Base-by-base conservation (phyloP, 2,329 filamentous ascomycete species). In the Nannizziopsis arthrosporioides region DNA sequence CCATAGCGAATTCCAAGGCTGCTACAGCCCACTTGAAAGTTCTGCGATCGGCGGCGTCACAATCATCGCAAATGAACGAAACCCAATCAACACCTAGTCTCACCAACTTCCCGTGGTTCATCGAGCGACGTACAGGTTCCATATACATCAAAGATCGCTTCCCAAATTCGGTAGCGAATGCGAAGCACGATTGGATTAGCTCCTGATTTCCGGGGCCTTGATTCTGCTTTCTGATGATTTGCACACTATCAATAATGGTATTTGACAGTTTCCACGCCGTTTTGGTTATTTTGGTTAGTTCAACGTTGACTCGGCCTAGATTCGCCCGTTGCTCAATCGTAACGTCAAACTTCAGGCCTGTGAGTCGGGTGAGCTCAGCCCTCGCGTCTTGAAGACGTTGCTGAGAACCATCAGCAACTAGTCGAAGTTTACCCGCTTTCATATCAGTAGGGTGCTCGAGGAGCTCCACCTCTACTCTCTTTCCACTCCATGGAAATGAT, bases 161-260 rank as follows among this genome's bases (percentile, higher is more conserved):
- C 39, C 92, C 92, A 56, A 98, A 98, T 63, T 98, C 92, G 0
- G 92, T 96, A n/a, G 92, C 92, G 60, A 96, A 98, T 36, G 93
- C 85, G 64, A 96, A 98, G 67, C 90, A 98, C 4, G 88, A 94
- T 65, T 98, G 92, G 54, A 98, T 92, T 27, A 98, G 78, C 60
- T 98, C 92, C 59, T 94, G 88, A 62, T 90, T 94, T 55, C 92
- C 84, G 54, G 90, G 77, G 7, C 63, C 56, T 41, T 56, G 62
- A 1, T 88, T 88, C 65, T 98, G 90, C 56, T 81, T 81, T 54
- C 88, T 78, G 54, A 98, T 92, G 53, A 86, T 87, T 62, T 94
- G 87, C 39, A 98, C 92, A 62, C 88, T 95, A 65, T 96, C 90
- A 87, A 98, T 95, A 67, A 98, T 96, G 5, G 88, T 87, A 67